These are phyloP conservation scores for Claviceps sp. DNA, from an alignment of 2,329 filamentous ascomycete species.

Conservation along the genomic window DNA sequence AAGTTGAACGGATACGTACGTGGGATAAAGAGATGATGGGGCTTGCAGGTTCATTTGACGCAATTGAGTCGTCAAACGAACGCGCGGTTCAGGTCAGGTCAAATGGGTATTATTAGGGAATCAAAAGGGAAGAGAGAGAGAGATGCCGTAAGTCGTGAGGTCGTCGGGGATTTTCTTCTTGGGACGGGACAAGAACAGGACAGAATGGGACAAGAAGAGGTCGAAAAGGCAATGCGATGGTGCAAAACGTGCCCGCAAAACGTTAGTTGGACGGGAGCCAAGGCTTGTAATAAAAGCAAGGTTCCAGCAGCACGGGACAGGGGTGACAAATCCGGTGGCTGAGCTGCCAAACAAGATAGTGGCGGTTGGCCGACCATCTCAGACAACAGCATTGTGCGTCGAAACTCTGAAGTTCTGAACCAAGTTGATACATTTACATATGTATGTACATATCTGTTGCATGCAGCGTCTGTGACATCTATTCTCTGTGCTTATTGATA, in stretches of 20 bases:
- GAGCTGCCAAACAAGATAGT: background rate
- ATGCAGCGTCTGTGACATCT: no score
- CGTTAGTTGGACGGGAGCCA: constrained; percentile 1
- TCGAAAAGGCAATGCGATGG: background rate
- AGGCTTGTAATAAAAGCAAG: background rate
- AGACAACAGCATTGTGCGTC: no score
- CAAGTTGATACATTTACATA: no score
- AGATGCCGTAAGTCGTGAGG: background rate
- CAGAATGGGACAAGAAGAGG: background rate
- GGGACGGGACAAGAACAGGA: background rate
- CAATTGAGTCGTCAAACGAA: constrained; percentile 73
- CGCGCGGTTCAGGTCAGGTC: constrained; percentile 45
- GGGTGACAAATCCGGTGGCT: background rate
- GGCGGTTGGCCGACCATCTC: no score
- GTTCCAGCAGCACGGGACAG: background rate
- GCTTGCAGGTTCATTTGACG: constrained; percentile 99
- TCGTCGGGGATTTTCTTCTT: background rate
- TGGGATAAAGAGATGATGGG: constrained; percentile 43
- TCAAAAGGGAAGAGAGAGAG: constrained; percentile 7
- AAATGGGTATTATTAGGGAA: constrained; percentile 10
- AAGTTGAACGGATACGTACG: constrained; percentile 49
- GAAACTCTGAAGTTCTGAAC: no score
- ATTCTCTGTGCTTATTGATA: no score
- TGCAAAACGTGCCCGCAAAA: background rate
- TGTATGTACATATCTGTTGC: no score